Conservation (phyloP, 2,329 filamentous ascomycete genomes). For the Penicillium sp. region DNA sequence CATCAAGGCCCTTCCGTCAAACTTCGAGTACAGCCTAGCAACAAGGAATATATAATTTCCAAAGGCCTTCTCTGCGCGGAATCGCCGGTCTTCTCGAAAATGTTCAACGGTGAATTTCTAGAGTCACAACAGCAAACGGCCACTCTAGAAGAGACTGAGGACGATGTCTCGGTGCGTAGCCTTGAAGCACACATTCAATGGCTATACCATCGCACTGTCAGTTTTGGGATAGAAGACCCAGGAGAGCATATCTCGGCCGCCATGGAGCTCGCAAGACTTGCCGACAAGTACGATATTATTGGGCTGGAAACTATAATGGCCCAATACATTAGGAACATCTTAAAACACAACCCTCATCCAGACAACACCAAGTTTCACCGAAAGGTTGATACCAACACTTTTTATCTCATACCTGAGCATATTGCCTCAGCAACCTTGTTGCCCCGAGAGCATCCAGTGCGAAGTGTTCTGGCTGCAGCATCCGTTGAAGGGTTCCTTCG, state of each 20-base stretch:
- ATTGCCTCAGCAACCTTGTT: constrained; percentile 11
- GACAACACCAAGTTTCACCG: too few relatives aligned
- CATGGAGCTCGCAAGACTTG: constrained; percentile 17
- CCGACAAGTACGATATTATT: constrained; percentile 13
- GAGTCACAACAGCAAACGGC: constrained; percentile 12
- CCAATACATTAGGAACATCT: constrained; percentile 8
- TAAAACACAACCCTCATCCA: constrained; percentile 6
- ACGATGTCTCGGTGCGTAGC: constrained; percentile 10
- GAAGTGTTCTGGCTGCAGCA: constrained; percentile 6
- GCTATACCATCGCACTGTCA: constrained; percentile 11
- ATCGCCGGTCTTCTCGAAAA: constrained; percentile 13
- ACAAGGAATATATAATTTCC: constrained; percentile 9
- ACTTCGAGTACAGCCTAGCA: constrained; percentile 7
- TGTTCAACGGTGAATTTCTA: constrained; percentile 17
- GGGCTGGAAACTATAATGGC: constrained; percentile 4
- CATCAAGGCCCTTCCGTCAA: constrained; percentile 14
- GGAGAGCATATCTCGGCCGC: constrained; percentile 13
- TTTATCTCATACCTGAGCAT: not conserved
- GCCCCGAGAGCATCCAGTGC: constrained; percentile 8
- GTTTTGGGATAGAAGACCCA: constrained; percentile 6
- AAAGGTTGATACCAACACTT: constrained; percentile 2
- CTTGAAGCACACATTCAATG: constrained; percentile 20
- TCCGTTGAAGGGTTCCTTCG: constrained; percentile 6
- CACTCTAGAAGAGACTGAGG: constrained; percentile 13
- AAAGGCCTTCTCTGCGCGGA: constrained; percentile 12